Base-by-base conservation (phyloP, 75 land plant species). In the Adiantum capillusveneris region DNA sequence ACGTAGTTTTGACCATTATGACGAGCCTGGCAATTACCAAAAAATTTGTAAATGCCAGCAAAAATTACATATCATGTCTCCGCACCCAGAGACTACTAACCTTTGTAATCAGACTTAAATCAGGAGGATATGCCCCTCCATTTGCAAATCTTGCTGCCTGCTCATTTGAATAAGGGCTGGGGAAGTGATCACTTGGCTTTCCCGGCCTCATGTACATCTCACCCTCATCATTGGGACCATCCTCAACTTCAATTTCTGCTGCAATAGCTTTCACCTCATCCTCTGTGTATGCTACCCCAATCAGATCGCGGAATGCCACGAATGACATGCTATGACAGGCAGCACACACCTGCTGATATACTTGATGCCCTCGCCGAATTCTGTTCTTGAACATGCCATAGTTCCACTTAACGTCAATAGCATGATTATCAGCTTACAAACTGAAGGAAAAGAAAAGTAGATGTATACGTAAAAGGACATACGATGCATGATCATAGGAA, bases 111-210 rank as follows among this genome's bases (percentile, higher is more conserved):
- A 93, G 75, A 57, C 98, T 93, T 26, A 93, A 70, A 65, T 93
- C 98, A 1, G 98, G 98, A 60, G 98, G 98, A 79, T 93, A 93
- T 18, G 98, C 98, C 31, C 98, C 96, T 53, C 98, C 98, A 73
- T 93, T 93, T 1, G 98, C 96, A 79, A 88, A 88, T 63, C 98
- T 72, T 56, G 98, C 98, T 13, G 98, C 98, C 42, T 85, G 86
- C 61, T 93, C 98, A 71, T 93, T 93, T 13, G 98, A 21, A 75
- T 93, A 93, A 29, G 98, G 98, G 53, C 63, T 65, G 31, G 90
- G 98, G 48, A 93, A 81, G 45, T 86, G 96, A 66, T 93, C 98
- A 70, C 89, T 93, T 13, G 80, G 68, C 58, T 85, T 93, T 30
- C 98, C 98, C 66, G 98, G 98, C 30, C 98, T 97, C 14, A 71